Evolutionary conservation across 1,139 yeast genomes (phyloP), one percentile per base, ranked within the genome.

Genomic region (Schizosaccharomyces versatilis): DNA sequence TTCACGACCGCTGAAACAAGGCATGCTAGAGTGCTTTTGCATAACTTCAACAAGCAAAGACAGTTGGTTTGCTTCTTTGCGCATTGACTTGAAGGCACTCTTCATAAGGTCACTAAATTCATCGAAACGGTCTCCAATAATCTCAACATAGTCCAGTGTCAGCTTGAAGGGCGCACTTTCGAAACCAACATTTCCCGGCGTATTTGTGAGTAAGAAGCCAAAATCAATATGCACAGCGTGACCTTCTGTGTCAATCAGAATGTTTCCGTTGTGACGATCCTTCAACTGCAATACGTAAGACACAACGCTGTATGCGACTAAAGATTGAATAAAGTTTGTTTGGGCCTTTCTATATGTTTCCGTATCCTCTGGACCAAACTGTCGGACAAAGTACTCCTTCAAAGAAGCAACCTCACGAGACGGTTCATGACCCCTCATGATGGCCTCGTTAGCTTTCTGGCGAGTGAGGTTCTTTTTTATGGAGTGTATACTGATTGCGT

Each of bases 121-220:
- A 49, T 68, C 65, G 67, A 76, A 90, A 53, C 73, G 69, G 17
- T 71, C 74, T 6, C 94, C 98, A 62, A 90, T 67, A 3, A 90
- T 67, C 47, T 88, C 96, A 24, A 86, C 77, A 63, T 90, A 90
- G 63, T 90, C 98, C 57, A 73, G 73, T 0, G 97, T 85, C 15
- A 90, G 70, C 64, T 90, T 90, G 72, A 90, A 90, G 1, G 98
- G 96, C 0, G 97, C 95, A 0, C 95, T 94, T 64, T 90, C 98
- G 66, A 90, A 86, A 0, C 96, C 95, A 55, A 90, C 85, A 57
- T 94, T 81, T 97, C 0, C 98, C 98, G 0, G 96, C 81, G 63
- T 90, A 90, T 0, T 95, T 84, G 65, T 90, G 97, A 24, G 32
- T 24, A 24, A 5, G 5, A 24, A 24, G 5, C 32, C 32, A 24